phyloP scores from a whole-genome alignment of 306 rosid species.

The Vigna unguiculata region DNA sequence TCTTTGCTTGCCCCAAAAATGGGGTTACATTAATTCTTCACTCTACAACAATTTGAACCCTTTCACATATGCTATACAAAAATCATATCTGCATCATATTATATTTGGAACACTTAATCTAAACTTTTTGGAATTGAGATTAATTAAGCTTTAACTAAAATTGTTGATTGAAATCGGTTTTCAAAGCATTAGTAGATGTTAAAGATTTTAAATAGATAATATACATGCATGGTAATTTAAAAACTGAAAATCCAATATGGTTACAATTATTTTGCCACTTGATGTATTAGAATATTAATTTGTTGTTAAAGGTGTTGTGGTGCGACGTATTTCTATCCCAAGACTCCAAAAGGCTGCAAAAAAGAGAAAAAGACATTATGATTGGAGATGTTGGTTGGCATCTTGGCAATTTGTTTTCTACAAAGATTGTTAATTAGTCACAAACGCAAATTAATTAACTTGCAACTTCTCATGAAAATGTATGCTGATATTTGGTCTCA shows the following conservation, averaged over 20 bases:
- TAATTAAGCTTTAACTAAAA: no score
- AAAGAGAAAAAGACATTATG: slow-evolving; percentile 52
- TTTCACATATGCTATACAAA: no score
- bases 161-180: no score
- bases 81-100: no score
- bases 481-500: neutral
- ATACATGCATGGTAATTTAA: no score
- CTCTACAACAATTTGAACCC: slow-evolving; percentile 2
- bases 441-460: slow-evolving; percentile 21
- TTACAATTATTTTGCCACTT: slow-evolving; percentile 61
- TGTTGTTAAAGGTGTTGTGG: slow-evolving; percentile 55
- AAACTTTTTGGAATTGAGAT: no score
- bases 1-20: neutral
- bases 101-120: no score
- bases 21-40: slow-evolving; percentile 11
- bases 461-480: neutral
- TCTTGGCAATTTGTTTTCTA: slow-evolving; percentile 42
- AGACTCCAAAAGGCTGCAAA: slow-evolving; percentile 65
- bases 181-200: no score
- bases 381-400: slow-evolving; percentile 63
- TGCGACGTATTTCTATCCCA: slow-evolving; percentile 48
- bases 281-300: slow-evolving; percentile 34
- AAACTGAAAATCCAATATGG: slow-evolving; percentile 40
- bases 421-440: slow-evolving; percentile 17
- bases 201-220: no score